Evolutionary conservation across 2,329 filamentous ascomycete species (phyloP), one percentile per base, ranked within the genome.

Genomic region (Microdochium nivale): DNA sequence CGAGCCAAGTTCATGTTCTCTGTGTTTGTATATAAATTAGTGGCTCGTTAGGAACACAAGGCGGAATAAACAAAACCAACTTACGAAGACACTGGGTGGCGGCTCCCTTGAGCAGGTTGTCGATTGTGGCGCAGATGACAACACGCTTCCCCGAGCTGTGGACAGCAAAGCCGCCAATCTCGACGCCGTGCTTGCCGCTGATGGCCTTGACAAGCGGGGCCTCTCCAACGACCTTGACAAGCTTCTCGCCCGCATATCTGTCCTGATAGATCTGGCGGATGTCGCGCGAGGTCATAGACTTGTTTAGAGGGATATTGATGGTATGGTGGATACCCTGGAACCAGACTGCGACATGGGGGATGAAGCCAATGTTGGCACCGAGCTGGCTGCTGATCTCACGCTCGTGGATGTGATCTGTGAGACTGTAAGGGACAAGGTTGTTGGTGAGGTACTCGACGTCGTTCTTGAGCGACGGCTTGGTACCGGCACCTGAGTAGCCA

Each of bases 331-430:
- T 97, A 57, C 92, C 92, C 65, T 95, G 87, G 80, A 97, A 97
- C 92, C 90, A 97, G 14, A 87, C 83, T n/a, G 90, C 89, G 24
- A 96, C 91, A 68, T 97, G 94, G 7, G 94, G 94, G 53, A 94
- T 87, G 66, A 99, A 99, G 5, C 85, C 87, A 11, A 95, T 84
- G 19, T 80, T 72, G 14, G 74, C 77, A 48, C 85, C 87, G 11
- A 97, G 80, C 65, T 95, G 90, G 50, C 73, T 66, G 64, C 85
- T 86, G 57, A 97, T 94, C 68, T 97, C 94, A 47, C 81, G 83
- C 77, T 99, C 94, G 72, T 97, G 94, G 55, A 97, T 88, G 72
- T 97, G 94, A 59, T 90, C 91, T 32, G 90, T 95, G 70, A 96
- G 72, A 60, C 86, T 90, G 76, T 96, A 97, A 0, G 92, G 86